A percentile compares a stretch with the other conserved stretches of the same genome.
Evolutionary conservation across 148 eudicot species (phyloP).

Genomic region (Euryodendron excelsum): DNA sequence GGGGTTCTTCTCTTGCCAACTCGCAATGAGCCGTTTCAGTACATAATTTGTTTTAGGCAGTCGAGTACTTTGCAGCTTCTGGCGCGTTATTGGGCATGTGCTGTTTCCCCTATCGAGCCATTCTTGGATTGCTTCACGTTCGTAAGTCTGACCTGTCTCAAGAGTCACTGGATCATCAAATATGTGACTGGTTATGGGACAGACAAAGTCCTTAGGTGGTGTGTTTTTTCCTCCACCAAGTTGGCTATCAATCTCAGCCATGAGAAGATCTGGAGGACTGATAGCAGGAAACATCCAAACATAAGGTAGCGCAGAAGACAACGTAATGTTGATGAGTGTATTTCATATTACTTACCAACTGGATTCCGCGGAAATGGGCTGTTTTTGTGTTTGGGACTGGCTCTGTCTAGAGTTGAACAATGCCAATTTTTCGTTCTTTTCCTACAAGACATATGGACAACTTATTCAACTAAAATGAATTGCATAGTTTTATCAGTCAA

Average conservation of each 20-base stretch:
- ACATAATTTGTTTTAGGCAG: constrained; percentile 57
- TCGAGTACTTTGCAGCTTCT: constrained; percentile 31
- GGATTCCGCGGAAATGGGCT: constrained; percentile 19
- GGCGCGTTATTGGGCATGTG: constrained; percentile 55
- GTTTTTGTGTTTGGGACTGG: constrained; percentile 15
- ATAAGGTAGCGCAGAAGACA: background rate
- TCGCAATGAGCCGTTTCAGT: constrained; percentile 49
- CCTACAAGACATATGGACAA: constrained; percentile 25
- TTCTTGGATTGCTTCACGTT: constrained; percentile 49
- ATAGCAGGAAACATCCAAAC: background rate
- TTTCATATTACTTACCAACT: constrained; percentile 16
- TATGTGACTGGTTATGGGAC: constrained; percentile 48
- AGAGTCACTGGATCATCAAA: constrained; percentile 57
- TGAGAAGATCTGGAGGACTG: constrained; percentile 25
- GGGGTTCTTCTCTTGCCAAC: constrained; percentile 39
- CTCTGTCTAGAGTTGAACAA: constrained; percentile 20
- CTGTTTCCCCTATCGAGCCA: constrained; percentile 51
- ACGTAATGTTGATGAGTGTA: background rate
- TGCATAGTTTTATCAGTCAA: constrained; percentile 28
- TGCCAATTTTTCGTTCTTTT: constrained; percentile 18
- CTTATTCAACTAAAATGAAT: constrained; percentile 1
- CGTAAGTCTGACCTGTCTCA: constrained; percentile 58
- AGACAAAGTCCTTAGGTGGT: constrained; percentile 55
- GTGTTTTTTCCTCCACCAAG: constrained; percentile 32
- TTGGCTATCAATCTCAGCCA: constrained; percentile 30